Evolutionary conservation across 176 grass and related monocot genomes (phyloP).

Genomic region (Oryza australiensis): DNA sequence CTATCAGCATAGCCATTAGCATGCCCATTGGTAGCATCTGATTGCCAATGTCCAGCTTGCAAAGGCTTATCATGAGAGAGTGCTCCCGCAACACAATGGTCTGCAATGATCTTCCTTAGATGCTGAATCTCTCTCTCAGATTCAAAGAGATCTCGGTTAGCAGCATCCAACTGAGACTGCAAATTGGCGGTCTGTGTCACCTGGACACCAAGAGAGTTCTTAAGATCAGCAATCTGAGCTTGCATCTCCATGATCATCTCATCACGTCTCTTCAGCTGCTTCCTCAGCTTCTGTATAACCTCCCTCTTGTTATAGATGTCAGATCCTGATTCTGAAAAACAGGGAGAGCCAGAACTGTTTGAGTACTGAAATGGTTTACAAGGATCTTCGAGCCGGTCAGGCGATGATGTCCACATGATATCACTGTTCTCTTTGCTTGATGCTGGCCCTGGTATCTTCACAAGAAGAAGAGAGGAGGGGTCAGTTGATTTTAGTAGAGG

Average conservation of each 20-base stretch:
- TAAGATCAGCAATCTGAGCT: constrained; percentile 68
- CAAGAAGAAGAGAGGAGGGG: constrained; percentile 49
- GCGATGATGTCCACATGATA: constrained; percentile 67
- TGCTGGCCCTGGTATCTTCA: constrained; percentile 53
- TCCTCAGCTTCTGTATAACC: constrained; percentile 85
- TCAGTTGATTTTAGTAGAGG: constrained; percentile 49
- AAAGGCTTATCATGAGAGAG: constrained; percentile 48
- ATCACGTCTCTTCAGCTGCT: constrained; percentile 77
- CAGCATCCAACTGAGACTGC: constrained; percentile 62
- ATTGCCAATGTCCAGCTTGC: constrained; percentile 43
- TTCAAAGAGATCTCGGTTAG: constrained; percentile 73
- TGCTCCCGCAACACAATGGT: constrained; percentile 53
- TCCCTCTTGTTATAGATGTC: constrained; percentile 82
- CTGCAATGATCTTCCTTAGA: constrained; percentile 72
- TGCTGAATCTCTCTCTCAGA: constrained; percentile 71
- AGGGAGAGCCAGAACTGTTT: constrained; percentile 77
- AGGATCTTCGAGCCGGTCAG: constrained; percentile 70
- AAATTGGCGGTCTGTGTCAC: constrained; percentile 49
- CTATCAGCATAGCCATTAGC: constrained; percentile 61
- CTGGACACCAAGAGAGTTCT: constrained; percentile 69
- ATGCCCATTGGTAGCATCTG: constrained; percentile 45
- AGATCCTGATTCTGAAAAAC: constrained; percentile 80
- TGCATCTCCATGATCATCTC: constrained; percentile 94
- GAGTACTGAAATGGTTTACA: constrained; percentile 65
- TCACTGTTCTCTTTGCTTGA: constrained; percentile 52